These are phyloP conservation scores for Allantophomopsis cytisporea DNA, from an alignment of 2,329 filamentous ascomycete genomes.

Conservation along the genomic window DNA sequence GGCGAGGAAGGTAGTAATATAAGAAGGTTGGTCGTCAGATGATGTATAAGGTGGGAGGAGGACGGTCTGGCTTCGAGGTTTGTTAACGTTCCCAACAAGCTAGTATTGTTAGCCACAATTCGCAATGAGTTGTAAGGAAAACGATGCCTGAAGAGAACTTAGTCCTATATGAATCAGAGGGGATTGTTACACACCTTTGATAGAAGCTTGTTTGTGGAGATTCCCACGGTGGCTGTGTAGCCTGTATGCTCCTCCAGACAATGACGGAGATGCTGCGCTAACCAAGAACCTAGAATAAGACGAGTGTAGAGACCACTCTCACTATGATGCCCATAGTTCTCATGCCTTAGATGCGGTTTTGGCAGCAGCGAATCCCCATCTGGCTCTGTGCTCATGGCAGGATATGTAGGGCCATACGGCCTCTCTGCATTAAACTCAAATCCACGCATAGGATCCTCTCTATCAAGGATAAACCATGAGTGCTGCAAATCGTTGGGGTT, in stretches of 20 bases:
- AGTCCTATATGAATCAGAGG: no score
- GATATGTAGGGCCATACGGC: conserved; percentile 41
- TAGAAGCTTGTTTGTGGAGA: conserved; percentile 77
- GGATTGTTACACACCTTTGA: conserved; percentile 37
- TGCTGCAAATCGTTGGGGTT: conserved; percentile 48
- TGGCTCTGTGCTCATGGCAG: conserved; percentile 2
- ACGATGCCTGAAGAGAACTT: no score
- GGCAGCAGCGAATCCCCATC: background rate
- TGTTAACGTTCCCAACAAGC: conserved; percentile 70
- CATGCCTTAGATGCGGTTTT: background rate
- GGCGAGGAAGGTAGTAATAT: conserved; percentile 60
- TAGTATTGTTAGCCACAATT: no score
- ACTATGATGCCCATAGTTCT: background rate
- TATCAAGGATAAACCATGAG: conserved; percentile 72
- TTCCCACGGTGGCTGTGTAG: conserved; percentile 78
- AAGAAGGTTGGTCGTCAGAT: conserved; percentile 18
- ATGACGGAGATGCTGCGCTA: conserved; percentile 61
- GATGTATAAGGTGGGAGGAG: conserved; percentile 49
- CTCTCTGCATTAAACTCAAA: conserved; percentile 64
- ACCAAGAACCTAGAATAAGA: conserved; percentile 65
- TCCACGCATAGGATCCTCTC: conserved; percentile 61
- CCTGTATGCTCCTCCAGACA: conserved; percentile 64
- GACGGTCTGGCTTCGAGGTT: conserved; percentile 79
- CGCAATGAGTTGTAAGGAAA: no score
- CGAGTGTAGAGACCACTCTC: conserved; percentile 23